phyloP scores from a whole-genome alignment of 2,329 filamentous ascomycete species.

The Gaeumannomyces sp. region DNA sequence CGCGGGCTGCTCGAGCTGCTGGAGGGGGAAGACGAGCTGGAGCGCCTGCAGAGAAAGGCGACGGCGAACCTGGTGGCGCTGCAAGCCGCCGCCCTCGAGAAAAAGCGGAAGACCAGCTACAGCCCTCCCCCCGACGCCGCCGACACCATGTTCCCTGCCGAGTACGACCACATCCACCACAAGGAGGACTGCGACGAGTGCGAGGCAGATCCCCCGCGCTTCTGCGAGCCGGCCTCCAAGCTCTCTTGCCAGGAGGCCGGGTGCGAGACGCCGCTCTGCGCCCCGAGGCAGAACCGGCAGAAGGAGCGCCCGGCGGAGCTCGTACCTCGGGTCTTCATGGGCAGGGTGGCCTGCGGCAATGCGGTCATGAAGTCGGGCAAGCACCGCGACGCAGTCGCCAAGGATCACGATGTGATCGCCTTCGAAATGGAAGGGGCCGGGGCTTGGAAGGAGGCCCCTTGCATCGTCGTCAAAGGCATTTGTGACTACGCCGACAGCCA shows the following conservation, averaged over 20 bases:
- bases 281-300: background rate
- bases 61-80: background rate
- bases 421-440: constrained; percentile 31
- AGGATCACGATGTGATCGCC: background rate
- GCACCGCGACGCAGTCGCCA: background rate
- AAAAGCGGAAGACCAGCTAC: background rate
- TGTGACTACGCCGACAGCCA: constrained; percentile 35
- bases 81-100: background rate
- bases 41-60: background rate
- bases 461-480: constrained; percentile 26
- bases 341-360: background rate
- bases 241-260: background rate
- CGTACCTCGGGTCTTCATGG: background rate
- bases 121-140: background rate
- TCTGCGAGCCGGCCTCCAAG: background rate
- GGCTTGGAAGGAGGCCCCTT: constrained; percentile 23
- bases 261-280: background rate
- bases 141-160: background rate
- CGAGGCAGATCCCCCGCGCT: background rate
- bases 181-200: background rate
- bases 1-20: background rate
- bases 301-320: background rate
- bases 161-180: background rate
- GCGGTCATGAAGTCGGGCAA: background rate
- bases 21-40: background rate